Evolutionary conservation across 2,329 filamentous ascomycete species (phyloP), one percentile per base, ranked within the genome.

Genomic region (Coniella lustricola): DNA sequence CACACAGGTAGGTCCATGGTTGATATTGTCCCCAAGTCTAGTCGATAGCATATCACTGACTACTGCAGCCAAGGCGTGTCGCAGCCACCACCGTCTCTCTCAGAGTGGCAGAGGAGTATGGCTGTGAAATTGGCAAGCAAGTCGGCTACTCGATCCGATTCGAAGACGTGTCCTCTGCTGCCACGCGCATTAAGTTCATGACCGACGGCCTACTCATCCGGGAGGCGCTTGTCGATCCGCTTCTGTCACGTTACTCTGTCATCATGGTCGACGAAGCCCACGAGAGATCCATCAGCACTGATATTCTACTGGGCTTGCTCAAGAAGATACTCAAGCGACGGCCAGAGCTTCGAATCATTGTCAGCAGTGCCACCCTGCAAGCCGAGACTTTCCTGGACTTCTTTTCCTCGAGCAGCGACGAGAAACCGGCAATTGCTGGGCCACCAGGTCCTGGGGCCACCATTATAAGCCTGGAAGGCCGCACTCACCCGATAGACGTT

Each of bases 221-320:
- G 59, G 93, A 98, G 67, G 93, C 91, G 22, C 76, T 98, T 4
- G 87, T 96, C 3, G 93, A 98, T 65, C 93, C 93, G 20, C 69
- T 97, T 3, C 69, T 98, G 35, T 93, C 88, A 17, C 79, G 89
- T 10, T 98, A 98, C 63, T 94, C 90, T 0, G 86, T 96, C 40
- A 88, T 98, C 58, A 96, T 98, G 89, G 86, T 98, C 7, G 93
- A 98, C 62, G 91, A 97, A 67, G 93, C 91, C 7, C 93, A 98
- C 62, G 91, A 97, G 67, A 77, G 93, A 46, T 95, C 90, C 42
- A 77, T 97, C 51, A 94, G 88, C 64, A 95, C 90, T 1, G 93
- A 98, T 61, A 80, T 98, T 12, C 73, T 97, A 7, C 76, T 98
- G 3, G 91, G 93, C 0, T 71, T 97, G 13, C 67, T 98, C 34